Conservation (phyloP, 148 eudicot species). For the Fagopyrum homotropicum region DNA sequence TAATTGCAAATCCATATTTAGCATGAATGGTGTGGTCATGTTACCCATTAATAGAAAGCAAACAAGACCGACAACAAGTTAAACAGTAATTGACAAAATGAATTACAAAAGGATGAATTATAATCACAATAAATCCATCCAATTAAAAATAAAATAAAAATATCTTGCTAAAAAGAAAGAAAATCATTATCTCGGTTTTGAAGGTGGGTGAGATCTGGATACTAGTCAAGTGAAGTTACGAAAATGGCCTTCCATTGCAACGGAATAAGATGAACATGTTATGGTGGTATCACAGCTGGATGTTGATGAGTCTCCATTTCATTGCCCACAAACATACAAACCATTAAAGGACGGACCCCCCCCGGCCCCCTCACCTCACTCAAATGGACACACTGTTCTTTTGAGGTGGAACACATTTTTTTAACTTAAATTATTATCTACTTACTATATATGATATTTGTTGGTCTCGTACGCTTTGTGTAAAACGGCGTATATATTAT, state of each 20-base stretch:
- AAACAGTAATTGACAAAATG: neutral
- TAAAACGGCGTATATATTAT: too few relatives aligned
- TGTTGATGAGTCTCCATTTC: neutral
- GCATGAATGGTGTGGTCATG: neutral
- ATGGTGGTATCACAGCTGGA: constrained; percentile 8
- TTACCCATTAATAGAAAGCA: constrained; percentile 4
- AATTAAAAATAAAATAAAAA: neutral
- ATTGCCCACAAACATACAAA: neutral
- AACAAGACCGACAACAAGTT: neutral
- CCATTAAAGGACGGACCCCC: neutral
- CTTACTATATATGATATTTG: too few relatives aligned
- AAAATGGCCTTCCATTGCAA: neutral
- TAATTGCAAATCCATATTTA: neutral
- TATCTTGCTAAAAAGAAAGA: too few relatives aligned
- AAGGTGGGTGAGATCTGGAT: neutral
- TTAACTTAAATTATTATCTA: too few relatives aligned
- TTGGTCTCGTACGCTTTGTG: too few relatives aligned
- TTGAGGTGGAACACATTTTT: neutral
- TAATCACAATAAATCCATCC: neutral
- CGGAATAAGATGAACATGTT: neutral
- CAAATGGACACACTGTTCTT: neutral
- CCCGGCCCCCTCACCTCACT: neutral
- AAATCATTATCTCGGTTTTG: neutral
- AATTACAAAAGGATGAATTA: neutral
- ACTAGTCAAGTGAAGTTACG: neutral